phyloP scores from a whole-genome alignment of 2,329 filamentous ascomycete species.

The Pyrenochaeta sp. region DNA sequence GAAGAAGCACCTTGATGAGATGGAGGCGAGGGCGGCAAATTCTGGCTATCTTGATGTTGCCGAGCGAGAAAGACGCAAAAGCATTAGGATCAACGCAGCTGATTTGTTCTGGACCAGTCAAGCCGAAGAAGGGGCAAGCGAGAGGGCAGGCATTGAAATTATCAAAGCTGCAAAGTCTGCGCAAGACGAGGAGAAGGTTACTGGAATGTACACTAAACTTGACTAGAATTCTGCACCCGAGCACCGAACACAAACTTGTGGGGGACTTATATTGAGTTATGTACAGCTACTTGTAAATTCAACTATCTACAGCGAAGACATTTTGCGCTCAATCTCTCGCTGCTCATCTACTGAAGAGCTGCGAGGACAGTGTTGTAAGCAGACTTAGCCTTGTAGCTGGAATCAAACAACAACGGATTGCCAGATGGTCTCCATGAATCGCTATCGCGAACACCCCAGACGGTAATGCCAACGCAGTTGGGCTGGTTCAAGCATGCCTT shows the following conservation, averaged over 20 bases:
- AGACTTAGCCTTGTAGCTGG: constrained; percentile 54
- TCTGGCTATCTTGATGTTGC: constrained; percentile 25
- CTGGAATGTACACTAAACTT: constrained; percentile 13
- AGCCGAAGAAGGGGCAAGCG: constrained; percentile 35
- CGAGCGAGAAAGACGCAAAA: constrained; percentile 42
- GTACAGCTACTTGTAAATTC: not conserved
- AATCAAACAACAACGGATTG: constrained; percentile 57
- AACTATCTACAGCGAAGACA: constrained; percentile 6
- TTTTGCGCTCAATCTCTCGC: not conserved
- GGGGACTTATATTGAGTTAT: no score
- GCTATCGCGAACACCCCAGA: constrained; percentile 63
- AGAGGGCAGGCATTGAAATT: constrained; percentile 27
- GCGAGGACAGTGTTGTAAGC: constrained; percentile 47
- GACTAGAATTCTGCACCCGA: constrained; percentile 1
- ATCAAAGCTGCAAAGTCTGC: constrained; percentile 37
- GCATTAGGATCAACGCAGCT: constrained; percentile 37
- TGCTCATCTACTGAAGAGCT: constrained; percentile 26
- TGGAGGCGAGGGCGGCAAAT: constrained; percentile 29
- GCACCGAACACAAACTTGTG: no score
- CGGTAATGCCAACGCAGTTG: constrained; percentile 73
- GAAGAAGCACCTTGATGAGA: constrained; percentile 39
- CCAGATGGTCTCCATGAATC: constrained; percentile 57
- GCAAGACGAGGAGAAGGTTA: constrained; percentile 21
- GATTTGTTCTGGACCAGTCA: constrained; percentile 45
- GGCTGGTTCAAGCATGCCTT: constrained; percentile 68